Evolutionary conservation across 129 eudicot species (phyloP).

Genomic region (Calendula officinalis): DNA sequence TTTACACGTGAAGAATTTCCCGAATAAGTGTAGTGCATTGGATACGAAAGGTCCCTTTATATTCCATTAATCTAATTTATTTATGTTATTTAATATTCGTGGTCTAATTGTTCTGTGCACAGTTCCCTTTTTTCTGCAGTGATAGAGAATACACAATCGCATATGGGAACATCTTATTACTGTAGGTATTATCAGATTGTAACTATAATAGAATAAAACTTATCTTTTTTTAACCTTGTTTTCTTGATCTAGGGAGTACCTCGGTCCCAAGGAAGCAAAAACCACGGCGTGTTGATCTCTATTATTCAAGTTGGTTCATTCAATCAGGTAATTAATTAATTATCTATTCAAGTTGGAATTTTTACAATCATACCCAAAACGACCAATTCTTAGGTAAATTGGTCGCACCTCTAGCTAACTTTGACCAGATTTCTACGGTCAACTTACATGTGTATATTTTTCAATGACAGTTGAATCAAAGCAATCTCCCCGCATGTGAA

Average conservation of each 20-base stretch:
- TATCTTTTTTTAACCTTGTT: not conserved
- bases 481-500: conserved; percentile 57
- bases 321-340: conserved; percentile 49
- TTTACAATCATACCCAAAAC: not conserved
- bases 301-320: conserved; percentile 84
- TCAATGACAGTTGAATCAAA: conserved; percentile 53
- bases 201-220: not conserved
- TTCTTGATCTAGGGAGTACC: conserved; percentile 61
- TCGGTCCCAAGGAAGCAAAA: conserved; percentile 62
- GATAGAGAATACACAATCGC: conserved; percentile 80
- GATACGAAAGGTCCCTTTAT: conserved; percentile 54
- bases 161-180: conserved; percentile 78
- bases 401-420: not conserved
- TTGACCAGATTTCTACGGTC: not conserved
- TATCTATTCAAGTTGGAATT: not conserved
- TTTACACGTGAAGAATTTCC: conserved; percentile 64
- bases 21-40: conserved; percentile 77
- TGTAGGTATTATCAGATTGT: conserved; percentile 46
- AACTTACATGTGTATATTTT: not conserved
- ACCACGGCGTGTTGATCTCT: conserved; percentile 74
- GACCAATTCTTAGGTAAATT: not conserved
- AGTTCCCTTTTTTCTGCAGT: conserved; percentile 94
- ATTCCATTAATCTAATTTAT: too few relatives aligned
- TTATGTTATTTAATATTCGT: not conserved
- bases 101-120: conserved; percentile 13